phyloP scores from a whole-genome alignment of 257 asterid species.

The Cinchona pubescens region DNA sequence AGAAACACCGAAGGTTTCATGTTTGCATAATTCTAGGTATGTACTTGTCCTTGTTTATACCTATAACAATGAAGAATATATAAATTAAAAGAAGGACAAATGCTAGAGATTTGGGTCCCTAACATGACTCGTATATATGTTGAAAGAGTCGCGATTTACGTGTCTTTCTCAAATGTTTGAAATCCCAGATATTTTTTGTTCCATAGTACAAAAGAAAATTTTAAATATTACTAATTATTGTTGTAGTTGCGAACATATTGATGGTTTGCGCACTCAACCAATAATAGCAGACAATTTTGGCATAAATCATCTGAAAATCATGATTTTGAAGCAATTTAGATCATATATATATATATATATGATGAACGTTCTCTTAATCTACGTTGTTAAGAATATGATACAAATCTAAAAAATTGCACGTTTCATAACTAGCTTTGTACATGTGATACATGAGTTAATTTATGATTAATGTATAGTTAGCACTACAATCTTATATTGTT shows the following conservation, averaged over 20 bases:
- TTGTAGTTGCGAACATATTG: background rate
- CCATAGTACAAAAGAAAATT: background rate
- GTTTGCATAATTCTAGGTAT: constrained; percentile 22
- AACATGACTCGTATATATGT: background rate
- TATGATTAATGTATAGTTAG: too few species aligned
- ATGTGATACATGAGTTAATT: too few species aligned
- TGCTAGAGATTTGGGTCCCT: constrained; percentile 5
- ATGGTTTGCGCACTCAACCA: background rate
- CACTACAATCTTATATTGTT: too few species aligned
- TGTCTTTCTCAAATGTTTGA: background rate
- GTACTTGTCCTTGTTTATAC: constrained; percentile 10
- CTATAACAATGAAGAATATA: background rate
- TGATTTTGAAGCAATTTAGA: background rate
- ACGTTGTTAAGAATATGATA: background rate
- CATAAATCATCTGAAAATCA: background rate
- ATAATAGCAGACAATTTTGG: background rate
- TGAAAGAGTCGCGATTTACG: background rate
- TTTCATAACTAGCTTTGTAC: background rate
- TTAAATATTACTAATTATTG: background rate
- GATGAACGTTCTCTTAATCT: background rate
- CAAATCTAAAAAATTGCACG: background rate
- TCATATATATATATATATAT: background rate
- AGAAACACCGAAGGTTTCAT: constrained; percentile 10
- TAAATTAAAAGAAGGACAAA: background rate
- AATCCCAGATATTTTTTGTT: background rate